Evolutionary conservation across 306 rosid species (phyloP).

Genomic region (Canavalia gladiata): DNA sequence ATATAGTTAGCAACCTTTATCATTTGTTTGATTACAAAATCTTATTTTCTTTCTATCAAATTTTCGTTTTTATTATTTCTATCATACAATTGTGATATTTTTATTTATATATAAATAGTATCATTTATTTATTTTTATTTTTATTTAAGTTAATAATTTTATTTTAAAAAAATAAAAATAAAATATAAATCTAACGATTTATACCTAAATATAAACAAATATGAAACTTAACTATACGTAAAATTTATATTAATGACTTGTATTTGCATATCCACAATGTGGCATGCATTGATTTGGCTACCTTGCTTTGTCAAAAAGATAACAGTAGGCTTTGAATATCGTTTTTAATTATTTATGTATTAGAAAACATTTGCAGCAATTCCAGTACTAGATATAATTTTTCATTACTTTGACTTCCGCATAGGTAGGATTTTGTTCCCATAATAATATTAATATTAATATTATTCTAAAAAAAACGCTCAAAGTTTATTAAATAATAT

Average conservation of each 20-base stretch:
- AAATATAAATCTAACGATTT: too few species aligned
- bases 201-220: too few species aligned
- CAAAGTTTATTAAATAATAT: slow-evolving; percentile 42
- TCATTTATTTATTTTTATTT: too few species aligned
- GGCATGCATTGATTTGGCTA: slow-evolving; percentile 39
- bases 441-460: neutral
- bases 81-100: neutral
- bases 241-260: slow-evolving; percentile 2
- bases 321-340: slow-evolving; percentile 41
- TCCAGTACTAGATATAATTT: slow-evolving; percentile 17
- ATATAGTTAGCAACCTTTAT: slow-evolving; percentile 2
- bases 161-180: too few species aligned
- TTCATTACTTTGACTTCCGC: slow-evolving; percentile 11
- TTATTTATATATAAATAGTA: too few species aligned
- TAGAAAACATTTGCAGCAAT: slow-evolving; percentile 6
- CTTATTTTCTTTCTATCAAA: neutral
- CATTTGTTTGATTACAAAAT: slow-evolving; percentile 22
- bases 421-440: slow-evolving; percentile 39
- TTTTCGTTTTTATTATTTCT: slow-evolving; percentile 39
- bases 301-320: slow-evolving; percentile 42
- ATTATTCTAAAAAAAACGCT: slow-evolving; percentile 21
- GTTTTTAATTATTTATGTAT: neutral
- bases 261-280: slow-evolving; percentile 23
- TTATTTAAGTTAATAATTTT: too few species aligned
- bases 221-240: neutral